A percentile compares a stretch with the other conserved stretches of the same genome.
Evolutionary conservation across 805 yeast genomes (phyloP).

Genomic region (Torulaspora maleeae): DNA sequence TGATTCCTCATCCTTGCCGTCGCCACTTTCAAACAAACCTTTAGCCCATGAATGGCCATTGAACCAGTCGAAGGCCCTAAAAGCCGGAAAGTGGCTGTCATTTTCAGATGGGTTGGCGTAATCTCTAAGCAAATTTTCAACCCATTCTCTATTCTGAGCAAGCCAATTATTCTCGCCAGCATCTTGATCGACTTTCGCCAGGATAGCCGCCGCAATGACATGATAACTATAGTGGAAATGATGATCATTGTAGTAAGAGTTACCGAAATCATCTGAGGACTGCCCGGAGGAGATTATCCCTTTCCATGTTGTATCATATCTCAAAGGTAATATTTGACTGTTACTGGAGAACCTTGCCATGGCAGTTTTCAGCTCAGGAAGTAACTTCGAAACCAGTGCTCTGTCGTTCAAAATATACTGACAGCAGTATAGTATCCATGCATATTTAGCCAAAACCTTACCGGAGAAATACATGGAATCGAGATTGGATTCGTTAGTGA

Average conservation of each 20-base stretch:
- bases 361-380: slow-evolving; percentile 61
- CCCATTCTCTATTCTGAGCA: slow-evolving; percentile 46
- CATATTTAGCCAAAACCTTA: slow-evolving; percentile 82
- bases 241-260: slow-evolving; percentile 67
- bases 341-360: slow-evolving; percentile 65
- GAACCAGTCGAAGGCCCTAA: slow-evolving; percentile 68
- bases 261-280: slow-evolving; percentile 62
- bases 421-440: slow-evolving; percentile 72
- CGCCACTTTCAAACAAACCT: slow-evolving; percentile 64
- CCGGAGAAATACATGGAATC: slow-evolving; percentile 92
- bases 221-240: slow-evolving; percentile 76
- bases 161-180: slow-evolving; percentile 52
- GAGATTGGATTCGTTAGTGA: slow-evolving; percentile 44
- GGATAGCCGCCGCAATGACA: slow-evolving; percentile 63
- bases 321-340: slow-evolving; percentile 64
- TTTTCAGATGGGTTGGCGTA: slow-evolving; percentile 53
- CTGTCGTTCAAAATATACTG: slow-evolving; percentile 59
- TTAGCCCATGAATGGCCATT: slow-evolving; percentile 78
- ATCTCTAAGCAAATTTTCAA: slow-evolving; percentile 58
- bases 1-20: slow-evolving; percentile 74
- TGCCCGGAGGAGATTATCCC: slow-evolving; percentile 71
- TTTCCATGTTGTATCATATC: slow-evolving; percentile 74
- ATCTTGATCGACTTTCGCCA: slow-evolving; percentile 50
- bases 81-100: slow-evolving; percentile 60
- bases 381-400: slow-evolving; percentile 45